Evolutionary conservation across 768 basidiomycete species (phyloP).

Genomic region (Phaffia tasmanica): DNA sequence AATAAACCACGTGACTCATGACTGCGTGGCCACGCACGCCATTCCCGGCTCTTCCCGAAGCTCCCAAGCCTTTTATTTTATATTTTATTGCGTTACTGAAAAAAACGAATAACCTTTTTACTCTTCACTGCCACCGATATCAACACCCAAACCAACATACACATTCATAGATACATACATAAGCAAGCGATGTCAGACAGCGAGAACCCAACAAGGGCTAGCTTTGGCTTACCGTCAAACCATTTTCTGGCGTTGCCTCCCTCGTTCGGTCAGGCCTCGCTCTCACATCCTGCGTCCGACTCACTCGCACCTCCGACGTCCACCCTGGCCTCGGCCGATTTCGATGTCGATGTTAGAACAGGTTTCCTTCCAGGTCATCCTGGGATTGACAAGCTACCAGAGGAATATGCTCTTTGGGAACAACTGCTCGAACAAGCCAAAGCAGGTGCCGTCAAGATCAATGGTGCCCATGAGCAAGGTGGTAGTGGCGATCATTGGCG

Average conservation of each 20-base stretch:
- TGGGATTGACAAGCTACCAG: conserved; percentile 41
- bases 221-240: background rate
- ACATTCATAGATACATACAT: too few species aligned
- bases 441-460: conserved; percentile 26
- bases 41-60: too few species aligned
- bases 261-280: conserved; percentile 19
- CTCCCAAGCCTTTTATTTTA: too few species aligned
- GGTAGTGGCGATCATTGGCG: conserved; percentile 44
- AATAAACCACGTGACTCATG: too few species aligned
- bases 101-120: too few species aligned
- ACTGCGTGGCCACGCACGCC: too few species aligned
- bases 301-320: conserved; percentile 43
- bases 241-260: conserved; percentile 26
- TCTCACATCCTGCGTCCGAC: conserved; percentile 26
- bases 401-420: conserved; percentile 65
- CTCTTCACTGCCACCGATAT: too few species aligned
- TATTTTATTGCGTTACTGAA: too few species aligned
- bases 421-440: conserved; percentile 47
- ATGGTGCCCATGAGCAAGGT: conserved; percentile 9
- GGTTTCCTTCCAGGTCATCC: conserved; percentile 75
- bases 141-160: too few species aligned
- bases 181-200: background rate
- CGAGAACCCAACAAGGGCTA: conserved; percentile 15
- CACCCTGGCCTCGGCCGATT: conserved; percentile 70
- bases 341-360: conserved; percentile 79